Evolutionary conservation across 495 filamentous ascomycete genomes (phyloP).

Genomic region (Wilcoxina mikolae): DNA sequence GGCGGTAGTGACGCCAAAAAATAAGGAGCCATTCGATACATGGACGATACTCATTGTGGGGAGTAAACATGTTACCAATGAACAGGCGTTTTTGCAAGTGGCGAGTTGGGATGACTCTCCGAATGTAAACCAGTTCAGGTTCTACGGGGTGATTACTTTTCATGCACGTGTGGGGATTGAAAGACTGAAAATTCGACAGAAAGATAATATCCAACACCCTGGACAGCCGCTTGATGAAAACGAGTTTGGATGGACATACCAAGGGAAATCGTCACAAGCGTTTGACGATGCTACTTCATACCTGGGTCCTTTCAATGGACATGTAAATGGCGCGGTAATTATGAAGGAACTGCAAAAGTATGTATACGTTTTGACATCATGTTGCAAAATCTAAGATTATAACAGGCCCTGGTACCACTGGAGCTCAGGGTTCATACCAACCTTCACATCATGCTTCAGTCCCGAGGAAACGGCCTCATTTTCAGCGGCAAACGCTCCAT

Average conservation of each 20-base stretch:
- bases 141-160: conserved; percentile 1
- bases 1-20: not conserved
- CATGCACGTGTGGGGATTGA: too few species aligned
- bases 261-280: not conserved
- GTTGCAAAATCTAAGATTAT: not conserved
- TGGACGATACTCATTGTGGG: conserved; percentile 5
- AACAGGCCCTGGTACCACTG: conserved; percentile 8
- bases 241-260: not conserved
- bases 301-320: conserved; percentile 7
- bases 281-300: not conserved
- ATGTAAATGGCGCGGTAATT: conserved; percentile 6
- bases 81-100: conserved; percentile 1
- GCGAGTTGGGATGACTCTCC: conserved; percentile 5
- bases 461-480: not conserved
- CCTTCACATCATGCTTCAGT: not conserved
- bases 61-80: not conserved
- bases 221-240: not conserved
- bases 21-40: not conserved
- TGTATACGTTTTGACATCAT: not conserved
- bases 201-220: not conserved
- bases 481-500: not conserved
- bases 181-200: not conserved
- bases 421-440: not conserved
- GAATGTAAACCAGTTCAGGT: not conserved
- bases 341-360: conserved; percentile 9